Conservation (phyloP, 805 yeast species). For the Debaryomyces hansenii region DNA sequence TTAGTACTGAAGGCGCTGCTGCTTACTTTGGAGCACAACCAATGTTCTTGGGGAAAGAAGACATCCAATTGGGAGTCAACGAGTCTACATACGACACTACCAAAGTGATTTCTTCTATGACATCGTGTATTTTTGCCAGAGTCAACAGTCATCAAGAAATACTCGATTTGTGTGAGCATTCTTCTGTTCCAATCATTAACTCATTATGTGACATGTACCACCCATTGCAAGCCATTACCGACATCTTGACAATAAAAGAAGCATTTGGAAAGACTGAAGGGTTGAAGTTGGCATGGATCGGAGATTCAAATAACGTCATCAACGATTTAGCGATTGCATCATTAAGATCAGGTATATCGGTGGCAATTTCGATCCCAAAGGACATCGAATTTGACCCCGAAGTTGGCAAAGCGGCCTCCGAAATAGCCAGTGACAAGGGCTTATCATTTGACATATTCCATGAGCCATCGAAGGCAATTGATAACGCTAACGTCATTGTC, state of each 20-base stretch:
- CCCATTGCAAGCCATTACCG: constrained; percentile 95
- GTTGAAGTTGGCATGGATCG: constrained; percentile 89
- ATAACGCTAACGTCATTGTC: constrained; percentile 76
- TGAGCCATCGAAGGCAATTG: constrained; percentile 74
- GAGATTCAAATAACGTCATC: constrained; percentile 94
- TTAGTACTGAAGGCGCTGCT: constrained; percentile 93
- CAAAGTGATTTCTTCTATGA: constrained; percentile 90
- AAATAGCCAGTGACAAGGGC: constrained; percentile 48
- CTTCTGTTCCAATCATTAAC: constrained; percentile 88
- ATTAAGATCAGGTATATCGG: constrained; percentile 78
- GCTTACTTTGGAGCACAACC: constrained; percentile 93
- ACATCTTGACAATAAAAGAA: constrained; percentile 82
- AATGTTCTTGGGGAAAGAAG: constrained; percentile 94
- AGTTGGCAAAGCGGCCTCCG: constrained; percentile 54
- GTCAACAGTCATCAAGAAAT: constrained; percentile 86
- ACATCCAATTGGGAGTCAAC: constrained; percentile 94
- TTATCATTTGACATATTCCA: constrained; percentile 56
- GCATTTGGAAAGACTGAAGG: constrained; percentile 58
- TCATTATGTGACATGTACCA: constrained; percentile 91
- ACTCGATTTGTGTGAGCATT: constrained; percentile 70
- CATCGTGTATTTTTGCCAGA: constrained; percentile 95
- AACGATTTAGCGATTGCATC: constrained; percentile 91
- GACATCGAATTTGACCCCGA: constrained; percentile 61
- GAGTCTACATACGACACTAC: constrained; percentile 89
- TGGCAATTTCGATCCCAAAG: constrained; percentile 81